A percentile compares a stretch with the other conserved stretches of the same genome.
phyloP scores from a whole-genome alignment of 1,284 basidiomycete genomes.

The Ustilago nuda region DNA sequence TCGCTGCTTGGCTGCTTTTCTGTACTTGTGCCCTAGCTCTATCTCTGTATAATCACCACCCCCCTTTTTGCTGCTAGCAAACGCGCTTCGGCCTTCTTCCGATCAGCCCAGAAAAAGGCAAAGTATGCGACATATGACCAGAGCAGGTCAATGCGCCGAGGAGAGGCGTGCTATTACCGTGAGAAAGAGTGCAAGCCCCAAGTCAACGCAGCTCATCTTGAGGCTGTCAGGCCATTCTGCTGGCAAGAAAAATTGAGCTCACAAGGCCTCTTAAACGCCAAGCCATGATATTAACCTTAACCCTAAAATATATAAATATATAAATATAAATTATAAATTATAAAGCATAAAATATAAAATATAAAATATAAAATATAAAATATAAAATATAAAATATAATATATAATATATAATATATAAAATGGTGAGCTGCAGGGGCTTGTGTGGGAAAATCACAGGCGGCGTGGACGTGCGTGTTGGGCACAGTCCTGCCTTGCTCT shows the following conservation, averaged over 20 bases:
- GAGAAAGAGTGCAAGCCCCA: not conserved
- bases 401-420: too few species aligned
- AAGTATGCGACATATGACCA: not conserved
- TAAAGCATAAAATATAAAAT: too few species aligned
- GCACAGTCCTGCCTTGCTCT: not conserved
- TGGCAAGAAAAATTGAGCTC: not conserved
- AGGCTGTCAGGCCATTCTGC: not conserved
- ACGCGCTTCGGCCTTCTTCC: not conserved
- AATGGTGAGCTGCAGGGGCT: slow-evolving; percentile 17
- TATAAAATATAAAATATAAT: too few species aligned
- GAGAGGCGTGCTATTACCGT: not conserved
- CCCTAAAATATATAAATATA: too few species aligned
- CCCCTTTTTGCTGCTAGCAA: not conserved
- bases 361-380: too few species aligned
- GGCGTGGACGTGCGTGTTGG: slow-evolving; percentile 7
- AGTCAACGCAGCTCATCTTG: not conserved
- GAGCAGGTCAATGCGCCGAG: not conserved
- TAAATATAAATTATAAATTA: too few species aligned
- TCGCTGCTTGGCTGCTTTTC: not conserved
- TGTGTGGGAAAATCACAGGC: not conserved
- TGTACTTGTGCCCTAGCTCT: slow-evolving; percentile 3
- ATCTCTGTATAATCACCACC: slow-evolving; percentile 3
- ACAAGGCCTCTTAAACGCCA: not conserved
- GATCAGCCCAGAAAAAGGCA: not conserved
- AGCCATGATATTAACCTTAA: not conserved